A percentile compares a stretch with the other conserved stretches of the same genome.
phyloP scores from a whole-genome alignment of 805 yeast species.

The Metschnikowia reukaufii region DNA sequence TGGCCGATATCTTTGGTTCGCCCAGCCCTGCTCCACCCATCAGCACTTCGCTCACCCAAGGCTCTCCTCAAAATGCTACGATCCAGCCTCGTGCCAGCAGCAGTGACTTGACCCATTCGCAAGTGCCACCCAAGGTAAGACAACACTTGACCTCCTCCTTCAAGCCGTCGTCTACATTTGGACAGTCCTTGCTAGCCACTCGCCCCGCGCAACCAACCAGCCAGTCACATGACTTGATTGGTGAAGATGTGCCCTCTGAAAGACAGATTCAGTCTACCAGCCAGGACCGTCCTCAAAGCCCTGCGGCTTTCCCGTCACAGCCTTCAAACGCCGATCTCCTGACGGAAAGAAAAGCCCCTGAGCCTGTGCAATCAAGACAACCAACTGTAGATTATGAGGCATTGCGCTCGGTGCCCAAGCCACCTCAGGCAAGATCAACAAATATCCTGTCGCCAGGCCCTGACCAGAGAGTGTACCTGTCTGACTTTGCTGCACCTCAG shows the following conservation, averaged over 20 bases:
- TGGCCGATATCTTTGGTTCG: conserved; percentile 50
- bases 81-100: conserved; percentile 31
- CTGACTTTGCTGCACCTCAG: background rate
- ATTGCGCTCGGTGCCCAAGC: conserved; percentile 47
- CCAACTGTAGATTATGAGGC: conserved; percentile 49
- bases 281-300: background rate
- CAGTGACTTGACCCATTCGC: conserved; percentile 31
- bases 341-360: background rate
- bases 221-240: conserved; percentile 25
- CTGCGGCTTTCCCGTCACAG: background rate
- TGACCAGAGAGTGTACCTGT: background rate
- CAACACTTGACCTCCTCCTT: conserved; percentile 46
- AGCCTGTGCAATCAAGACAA: background rate
- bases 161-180: conserved; percentile 83
- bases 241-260: conserved; percentile 30
- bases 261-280: background rate
- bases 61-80: conserved; percentile 13
- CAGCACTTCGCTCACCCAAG: conserved; percentile 11
- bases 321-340: background rate
- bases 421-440: conserved; percentile 27
- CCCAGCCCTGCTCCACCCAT: conserved; percentile 16
- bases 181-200: conserved; percentile 59
- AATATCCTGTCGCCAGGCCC: background rate
- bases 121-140: conserved; percentile 35
- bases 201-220: conserved; percentile 19